Evolutionary conservation across 495 filamentous ascomycete genomes (phyloP).

Genomic region (Xylaria flabelliformis): DNA sequence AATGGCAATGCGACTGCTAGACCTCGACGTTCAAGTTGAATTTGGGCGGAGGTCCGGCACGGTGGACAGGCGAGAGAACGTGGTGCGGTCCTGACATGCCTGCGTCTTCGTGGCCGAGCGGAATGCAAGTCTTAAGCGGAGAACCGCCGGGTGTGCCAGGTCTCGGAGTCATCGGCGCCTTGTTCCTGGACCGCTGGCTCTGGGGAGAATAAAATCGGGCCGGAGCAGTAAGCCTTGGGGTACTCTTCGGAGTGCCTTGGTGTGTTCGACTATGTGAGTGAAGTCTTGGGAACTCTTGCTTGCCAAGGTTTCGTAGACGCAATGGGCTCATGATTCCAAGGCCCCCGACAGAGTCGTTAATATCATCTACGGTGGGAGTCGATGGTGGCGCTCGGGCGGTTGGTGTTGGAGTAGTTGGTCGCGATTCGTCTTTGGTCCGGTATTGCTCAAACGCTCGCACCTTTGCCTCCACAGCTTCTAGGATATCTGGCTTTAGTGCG

Average conservation of each 20-base stretch:
- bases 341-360: neutral
- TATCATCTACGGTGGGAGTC: neutral
- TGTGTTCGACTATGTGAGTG: neutral
- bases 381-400: neutral
- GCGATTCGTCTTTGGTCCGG: neutral
- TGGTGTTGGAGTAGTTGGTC: neutral
- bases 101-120: neutral
- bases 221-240: neutral
- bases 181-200: neutral
- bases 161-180: neutral
- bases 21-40: neutral
- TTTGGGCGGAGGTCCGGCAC: neutral
- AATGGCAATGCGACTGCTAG: neutral
- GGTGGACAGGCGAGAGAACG: neutral
- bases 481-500: neutral
- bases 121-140: neutral
- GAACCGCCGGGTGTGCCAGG: neutral
- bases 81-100: neutral
- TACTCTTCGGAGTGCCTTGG: neutral
- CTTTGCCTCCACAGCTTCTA: neutral
- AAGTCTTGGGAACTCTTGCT: neutral
- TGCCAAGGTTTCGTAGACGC: neutral
- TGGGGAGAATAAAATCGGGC: neutral
- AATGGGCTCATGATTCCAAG: neutral
- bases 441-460: neutral